Evolutionary conservation across 208 protist genomes (phyloP), one percentile per base, ranked within the genome.

Genomic region (Acanthamoeba castellanii): DNA sequence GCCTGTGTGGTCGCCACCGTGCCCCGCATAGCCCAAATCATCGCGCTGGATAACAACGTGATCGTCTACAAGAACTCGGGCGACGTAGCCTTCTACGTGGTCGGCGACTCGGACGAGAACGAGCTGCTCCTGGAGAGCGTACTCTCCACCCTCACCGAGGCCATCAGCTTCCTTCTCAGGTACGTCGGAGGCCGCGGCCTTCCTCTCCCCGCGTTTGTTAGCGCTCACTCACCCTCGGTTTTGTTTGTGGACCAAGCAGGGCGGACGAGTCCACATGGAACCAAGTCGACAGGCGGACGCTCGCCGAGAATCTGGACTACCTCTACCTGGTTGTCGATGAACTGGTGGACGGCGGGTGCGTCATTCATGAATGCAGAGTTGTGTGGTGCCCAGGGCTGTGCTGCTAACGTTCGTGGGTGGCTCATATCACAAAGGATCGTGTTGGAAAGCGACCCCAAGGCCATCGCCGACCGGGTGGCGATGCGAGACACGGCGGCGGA

Each of bases 51-150:
- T 11, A 93, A 72, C 93, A 42, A 81, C 55, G 37, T 95, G 27
- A 55, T 72, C 22, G 45, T 95, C 18, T 95, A 95, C 93, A 91
- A 95, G 78, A 88, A 66, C 45, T 52, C 37, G n/a, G 93, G 81
- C 47, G 93, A 95, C 82, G 61, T 76, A 3, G 34, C 11, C 93
- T 84, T 95, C 59, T 95, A 92, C 55, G 81, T 95, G 11, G n/a
- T 92, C 8, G 93, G 93, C 11, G 37, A 45, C 57, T 34, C 55
- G n/a, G 0, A 0, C 42, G 93, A 95, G 78, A 95, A 95, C 84
- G 93, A 95, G 76, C 93, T 95, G 32, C 30, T 95, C 6, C 93
- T 95, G 11, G 45, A 42, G 45, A 85, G 61, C 45, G 93, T 92
- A 25, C 93, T 95, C 30, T 32, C 16, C 6, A 55, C 93, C 18